Evolutionary conservation across 2,329 filamentous ascomycete species (phyloP), one percentile per base, ranked within the genome.

Genomic region (Beauveria scarabaeidicola): DNA sequence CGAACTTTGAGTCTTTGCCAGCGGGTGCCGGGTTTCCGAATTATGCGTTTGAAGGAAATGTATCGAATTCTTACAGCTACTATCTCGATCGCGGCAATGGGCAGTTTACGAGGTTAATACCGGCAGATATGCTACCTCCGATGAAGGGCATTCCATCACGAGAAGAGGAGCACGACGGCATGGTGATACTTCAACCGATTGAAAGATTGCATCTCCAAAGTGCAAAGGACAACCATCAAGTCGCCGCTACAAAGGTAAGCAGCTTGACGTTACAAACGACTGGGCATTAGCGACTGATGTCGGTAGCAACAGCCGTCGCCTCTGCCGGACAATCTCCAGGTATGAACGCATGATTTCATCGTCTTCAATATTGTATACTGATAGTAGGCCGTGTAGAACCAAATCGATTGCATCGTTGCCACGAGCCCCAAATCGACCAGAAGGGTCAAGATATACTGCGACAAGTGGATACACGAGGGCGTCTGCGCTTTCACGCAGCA

Each of bases 401-500:
- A 68, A 8, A 74, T 74, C 55, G 73, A 73, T 53, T 65, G 64
- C 44, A 73, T 73, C 52, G 64, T 72, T 38, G 65, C 69, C 19
- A 65, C 64, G 5, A 65, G 64, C 5, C 73, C 74, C 19, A 71
- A 76, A 11, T 68, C 68, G 5, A 71, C 73, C 6, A 83, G 81
- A 67, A 69, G 69, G 25, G 69, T 72, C 61, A 96, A 96, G 70
- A 76, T 88, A 25, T 96, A 88, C 72, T 96, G 91, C 73, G 90
- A 91, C 61, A 90, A 93, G 72, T 97, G 91, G 91, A 87, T 96
- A 58, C 86, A 90, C 66, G 87, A 89, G 61, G 91, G 91, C 21
- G 84, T 89, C 47, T 97, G 92, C 70, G 88, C 88, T 63, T 97
- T 90, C 71, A 86, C 82, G 3, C 90, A 95, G 70, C 87, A 92